phyloP scores from a whole-genome alignment of 345 rosid genomes.

The Populus davidiana region DNA sequence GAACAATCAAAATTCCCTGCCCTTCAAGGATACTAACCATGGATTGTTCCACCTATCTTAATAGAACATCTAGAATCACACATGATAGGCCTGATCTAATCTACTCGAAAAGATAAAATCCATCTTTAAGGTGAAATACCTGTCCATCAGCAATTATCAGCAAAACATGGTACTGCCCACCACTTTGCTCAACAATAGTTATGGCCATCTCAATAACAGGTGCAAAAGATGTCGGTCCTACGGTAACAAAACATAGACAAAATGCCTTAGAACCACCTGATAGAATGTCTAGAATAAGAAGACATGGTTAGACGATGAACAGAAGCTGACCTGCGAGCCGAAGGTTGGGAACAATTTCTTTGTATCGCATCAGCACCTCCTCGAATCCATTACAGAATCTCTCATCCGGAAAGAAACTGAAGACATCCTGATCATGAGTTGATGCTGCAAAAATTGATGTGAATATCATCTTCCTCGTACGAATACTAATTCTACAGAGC shows the following conservation, averaged over 20 bases:
- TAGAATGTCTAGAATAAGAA: neutral
- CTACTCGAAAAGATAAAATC: neutral
- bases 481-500: neutral
- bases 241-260: neutral
- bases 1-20: neutral
- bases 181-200: constrained; percentile 84
- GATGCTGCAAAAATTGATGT: constrained; percentile 46
- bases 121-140: constrained; percentile 40
- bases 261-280: neutral
- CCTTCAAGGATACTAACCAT: too few relatives aligned
- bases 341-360: constrained; percentile 72
- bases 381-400: constrained; percentile 76
- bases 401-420: constrained; percentile 69
- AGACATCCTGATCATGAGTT: constrained; percentile 91
- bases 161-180: constrained; percentile 92
- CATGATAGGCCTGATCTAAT: neutral
- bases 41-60: too few relatives aligned
- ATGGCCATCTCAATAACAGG: constrained; percentile 91
- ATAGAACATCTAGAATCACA: neutral
- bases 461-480: neutral
- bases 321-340: constrained; percentile 66
- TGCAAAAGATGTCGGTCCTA: constrained; percentile 99
- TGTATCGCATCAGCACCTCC: constrained; percentile 73
- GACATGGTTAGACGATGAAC: neutral
- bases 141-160: constrained; percentile 97